Conservation (phyloP, 495 filamentous ascomycete species). For the Aspergillus bridgeri region DNA sequence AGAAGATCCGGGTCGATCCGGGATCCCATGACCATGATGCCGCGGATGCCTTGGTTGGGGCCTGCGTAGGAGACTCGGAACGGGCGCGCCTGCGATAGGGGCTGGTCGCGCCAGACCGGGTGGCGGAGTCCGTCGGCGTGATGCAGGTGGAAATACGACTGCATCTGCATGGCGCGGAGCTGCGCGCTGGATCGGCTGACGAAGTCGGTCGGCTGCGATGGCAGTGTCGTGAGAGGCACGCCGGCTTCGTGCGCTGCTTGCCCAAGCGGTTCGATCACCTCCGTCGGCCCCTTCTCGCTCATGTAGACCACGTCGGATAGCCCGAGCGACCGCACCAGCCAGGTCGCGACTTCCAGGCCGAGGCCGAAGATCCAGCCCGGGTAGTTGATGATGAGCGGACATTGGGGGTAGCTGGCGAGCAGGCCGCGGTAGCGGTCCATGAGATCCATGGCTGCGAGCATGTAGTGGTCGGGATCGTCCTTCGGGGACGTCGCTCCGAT, state of each 20-base stretch:
- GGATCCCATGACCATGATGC: constrained; percentile 52
- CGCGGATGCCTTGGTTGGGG: constrained; percentile 46
- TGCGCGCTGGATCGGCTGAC: constrained; percentile 64
- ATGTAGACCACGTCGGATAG: constrained; percentile 68
- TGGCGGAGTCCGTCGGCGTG: constrained; percentile 30
- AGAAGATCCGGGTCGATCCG: constrained; percentile 45
- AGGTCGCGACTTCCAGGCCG: constrained; percentile 65
- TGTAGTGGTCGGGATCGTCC: constrained; percentile 67
- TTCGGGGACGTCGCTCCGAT: constrained; percentile 68
- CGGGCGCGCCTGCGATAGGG: constrained; percentile 46
- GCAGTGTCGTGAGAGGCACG: constrained; percentile 39
- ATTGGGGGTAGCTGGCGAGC: constrained; percentile 35
- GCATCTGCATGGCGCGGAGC: constrained; percentile 72
- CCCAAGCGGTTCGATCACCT: constrained; percentile 57
- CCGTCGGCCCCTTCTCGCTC: constrained; percentile 64
- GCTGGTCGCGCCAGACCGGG: constrained; percentile 45
- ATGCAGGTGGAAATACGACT: constrained; percentile 70
- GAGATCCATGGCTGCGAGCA: constrained; percentile 64
- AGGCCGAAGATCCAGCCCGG: constrained; percentile 80
- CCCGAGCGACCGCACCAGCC: constrained; percentile 51
- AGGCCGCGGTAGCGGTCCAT: constrained; percentile 58
- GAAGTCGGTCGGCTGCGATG: constrained; percentile 59
- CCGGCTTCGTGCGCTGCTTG: constrained; percentile 32
- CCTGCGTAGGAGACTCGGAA: constrained; percentile 57
- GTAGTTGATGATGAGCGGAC: constrained; percentile 74